Percentiles rank a stretch among this genome's conserved stretches.
These are phyloP conservation scores for Syncephalastrum monosporum DNA, from an alignment of 371 early-diverging fungal genomes.

Conservation along the genomic window DNA sequence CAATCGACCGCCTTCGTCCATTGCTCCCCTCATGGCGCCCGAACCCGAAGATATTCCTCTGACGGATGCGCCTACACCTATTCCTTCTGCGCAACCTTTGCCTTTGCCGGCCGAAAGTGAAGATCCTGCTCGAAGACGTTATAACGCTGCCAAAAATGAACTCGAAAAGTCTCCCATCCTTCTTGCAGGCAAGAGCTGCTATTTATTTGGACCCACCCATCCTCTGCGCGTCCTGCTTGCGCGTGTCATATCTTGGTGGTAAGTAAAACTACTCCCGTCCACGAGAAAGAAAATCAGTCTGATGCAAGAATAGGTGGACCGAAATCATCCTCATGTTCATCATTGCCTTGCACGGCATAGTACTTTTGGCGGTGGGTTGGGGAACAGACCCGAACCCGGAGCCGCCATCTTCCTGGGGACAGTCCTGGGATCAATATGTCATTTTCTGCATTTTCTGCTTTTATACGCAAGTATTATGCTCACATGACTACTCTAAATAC, in stretches of 20 bases:
- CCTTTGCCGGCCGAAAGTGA: no score
- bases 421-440: conserved; percentile 57
- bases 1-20: no score
- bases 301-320: conserved; percentile 44
- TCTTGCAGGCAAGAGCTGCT: conserved; percentile 34
- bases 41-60: no score
- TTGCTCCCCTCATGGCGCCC: no score
- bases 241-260: conserved; percentile 29
- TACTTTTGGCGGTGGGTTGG: conserved; percentile 50
- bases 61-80: no score
- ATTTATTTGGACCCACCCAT: conserved; percentile 31
- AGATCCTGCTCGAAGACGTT: no score
- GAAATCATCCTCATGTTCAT: conserved; percentile 54
- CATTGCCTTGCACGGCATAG: conserved; percentile 46
- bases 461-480: conserved; percentile 51
- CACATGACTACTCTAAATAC: background rate
- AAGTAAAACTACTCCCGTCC: conserved; percentile 3
- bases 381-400: conserved; percentile 26
- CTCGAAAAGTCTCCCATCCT: conserved; percentile 1
- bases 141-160: no score
- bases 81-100: no score
- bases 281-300: background rate
- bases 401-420: conserved; percentile 46
- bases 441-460: conserved; percentile 52
- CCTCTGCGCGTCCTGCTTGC: conserved; percentile 24